Evolutionary conservation across 2,329 filamentous ascomycete genomes (phyloP).

Genomic region (Talaromyces marneffei): DNA sequence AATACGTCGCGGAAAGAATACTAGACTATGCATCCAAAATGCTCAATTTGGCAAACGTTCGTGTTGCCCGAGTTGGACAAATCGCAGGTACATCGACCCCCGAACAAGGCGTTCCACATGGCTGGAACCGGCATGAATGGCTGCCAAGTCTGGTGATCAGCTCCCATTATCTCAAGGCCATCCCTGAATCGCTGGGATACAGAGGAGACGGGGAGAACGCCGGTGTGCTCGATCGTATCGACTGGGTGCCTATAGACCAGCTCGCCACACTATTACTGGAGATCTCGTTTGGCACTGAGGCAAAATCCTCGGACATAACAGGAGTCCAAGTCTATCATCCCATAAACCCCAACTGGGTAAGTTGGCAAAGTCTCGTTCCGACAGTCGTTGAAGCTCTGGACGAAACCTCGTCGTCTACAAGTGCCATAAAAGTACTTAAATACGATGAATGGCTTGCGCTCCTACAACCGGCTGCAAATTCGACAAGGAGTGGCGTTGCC

Average conservation of each 20-base stretch:
- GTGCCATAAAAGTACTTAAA: background rate
- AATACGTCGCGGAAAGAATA: constrained; percentile 5
- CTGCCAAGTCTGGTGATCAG: constrained; percentile 10
- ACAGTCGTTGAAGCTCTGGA: background rate
- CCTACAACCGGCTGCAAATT: background rate
- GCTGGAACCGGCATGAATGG: constrained; percentile 10
- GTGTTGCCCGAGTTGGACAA: constrained; percentile 7
- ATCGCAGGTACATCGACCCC: constrained; percentile 5
- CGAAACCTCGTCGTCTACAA: background rate
- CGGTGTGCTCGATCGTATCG: constrained; percentile 1
- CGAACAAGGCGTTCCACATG: constrained; percentile 4
- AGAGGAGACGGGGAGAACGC: background rate
- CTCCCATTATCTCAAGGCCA: background rate
- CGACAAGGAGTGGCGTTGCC: background rate
- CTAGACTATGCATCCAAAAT: constrained; percentile 4
- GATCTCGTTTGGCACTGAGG: background rate
- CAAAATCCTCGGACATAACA: background rate
- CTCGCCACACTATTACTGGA: constrained; percentile 1
- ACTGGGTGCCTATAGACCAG: constrained; percentile 8
- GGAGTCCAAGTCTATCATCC: constrained; percentile 2
- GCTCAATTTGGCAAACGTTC: background rate
- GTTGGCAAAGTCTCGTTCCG: constrained; percentile 5
- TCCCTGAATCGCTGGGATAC: background rate
- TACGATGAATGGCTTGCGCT: constrained; percentile 3
- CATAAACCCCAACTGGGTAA: constrained; percentile 3